Percentiles rank a stretch among this genome's conserved stretches.
Conservation (phyloP, 2,329 filamentous ascomycete genomes). For the Tolypocladium nubicola region DNA sequence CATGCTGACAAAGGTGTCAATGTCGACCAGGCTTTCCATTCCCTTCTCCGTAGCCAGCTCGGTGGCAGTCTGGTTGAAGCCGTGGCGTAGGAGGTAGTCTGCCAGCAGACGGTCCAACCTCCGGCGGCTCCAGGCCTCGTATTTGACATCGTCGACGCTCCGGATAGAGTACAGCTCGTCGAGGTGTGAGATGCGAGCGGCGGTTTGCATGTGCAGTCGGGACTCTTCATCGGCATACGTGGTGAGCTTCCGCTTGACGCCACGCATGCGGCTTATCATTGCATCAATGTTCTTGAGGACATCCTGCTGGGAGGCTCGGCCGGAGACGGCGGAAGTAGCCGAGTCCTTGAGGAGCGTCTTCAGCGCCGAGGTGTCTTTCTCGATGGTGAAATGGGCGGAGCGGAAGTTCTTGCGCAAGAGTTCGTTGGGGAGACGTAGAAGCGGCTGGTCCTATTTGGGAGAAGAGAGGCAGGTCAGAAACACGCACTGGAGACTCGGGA, state of each 20-base stretch:
- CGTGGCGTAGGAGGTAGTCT: constrained; percentile 82
- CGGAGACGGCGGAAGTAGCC: constrained; percentile 56
- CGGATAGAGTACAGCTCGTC: constrained; percentile 71
- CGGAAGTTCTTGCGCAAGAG: constrained; percentile 93
- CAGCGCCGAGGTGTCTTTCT: constrained; percentile 56
- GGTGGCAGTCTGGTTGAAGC: constrained; percentile 68
- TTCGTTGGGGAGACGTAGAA: constrained; percentile 86
- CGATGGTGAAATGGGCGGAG: constrained; percentile 64
- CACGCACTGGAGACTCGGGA: not conserved
- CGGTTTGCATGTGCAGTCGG: constrained; percentile 62
- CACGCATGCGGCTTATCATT: constrained; percentile 78
- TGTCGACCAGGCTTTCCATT: constrained; percentile 75
- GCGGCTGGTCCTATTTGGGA: constrained; percentile 67
- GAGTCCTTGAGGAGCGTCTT: constrained; percentile 51
- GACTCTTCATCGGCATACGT: constrained; percentile 70
- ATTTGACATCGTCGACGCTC: constrained; percentile 81
- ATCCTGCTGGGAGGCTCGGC: constrained; percentile 52
- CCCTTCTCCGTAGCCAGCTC: constrained; percentile 64
- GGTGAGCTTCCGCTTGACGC: constrained; percentile 78
- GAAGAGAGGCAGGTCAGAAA: not conserved
- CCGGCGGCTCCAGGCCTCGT: constrained; percentile 79
- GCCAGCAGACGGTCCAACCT: constrained; percentile 76
- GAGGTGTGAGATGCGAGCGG: constrained; percentile 69
- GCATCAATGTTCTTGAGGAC: constrained; percentile 72
- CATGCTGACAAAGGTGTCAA: constrained; percentile 79